Conservation (phyloP, 345 rosid species). For the Cardamine resedifolia region DNA sequence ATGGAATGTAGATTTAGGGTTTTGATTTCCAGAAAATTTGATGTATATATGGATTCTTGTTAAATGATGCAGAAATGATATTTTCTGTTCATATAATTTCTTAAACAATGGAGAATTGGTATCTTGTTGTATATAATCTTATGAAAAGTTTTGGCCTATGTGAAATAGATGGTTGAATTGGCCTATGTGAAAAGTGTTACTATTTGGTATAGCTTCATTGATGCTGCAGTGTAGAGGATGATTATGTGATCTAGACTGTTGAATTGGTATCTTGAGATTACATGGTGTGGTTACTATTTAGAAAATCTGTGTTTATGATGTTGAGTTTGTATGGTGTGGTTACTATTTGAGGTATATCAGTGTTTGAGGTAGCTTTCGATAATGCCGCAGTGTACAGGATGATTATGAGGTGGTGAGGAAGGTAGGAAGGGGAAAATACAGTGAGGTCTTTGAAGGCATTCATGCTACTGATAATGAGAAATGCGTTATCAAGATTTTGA, state of each 20-base stretch:
- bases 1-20: conserved; percentile 26
- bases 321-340: neutral
- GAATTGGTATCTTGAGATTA: neutral
- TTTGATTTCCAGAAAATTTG: neutral
- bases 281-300: neutral
- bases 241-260: conserved; percentile 25
- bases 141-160: neutral
- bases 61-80: no score
- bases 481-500: conserved; percentile 90
- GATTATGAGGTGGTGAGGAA: conserved; percentile 95
- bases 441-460: conserved; percentile 94
- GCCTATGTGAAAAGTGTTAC: no score
- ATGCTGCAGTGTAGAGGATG: conserved; percentile 78
- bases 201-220: neutral
- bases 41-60: neutral
- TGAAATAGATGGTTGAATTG: neutral
- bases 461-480: conserved; percentile 80
- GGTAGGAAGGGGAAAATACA: conserved; percentile 95
- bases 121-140: neutral
- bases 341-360: neutral
- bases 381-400: conserved; percentile 74
- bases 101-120: neutral
- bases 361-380: neutral
- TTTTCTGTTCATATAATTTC: no score
- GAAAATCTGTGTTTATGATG: neutral